A percentile compares a stretch with the other conserved stretches of the same genome.
Conservation (phyloP, 225 moss, liverwort and hornwort species). For the Physcomitrellopsis africana region DNA sequence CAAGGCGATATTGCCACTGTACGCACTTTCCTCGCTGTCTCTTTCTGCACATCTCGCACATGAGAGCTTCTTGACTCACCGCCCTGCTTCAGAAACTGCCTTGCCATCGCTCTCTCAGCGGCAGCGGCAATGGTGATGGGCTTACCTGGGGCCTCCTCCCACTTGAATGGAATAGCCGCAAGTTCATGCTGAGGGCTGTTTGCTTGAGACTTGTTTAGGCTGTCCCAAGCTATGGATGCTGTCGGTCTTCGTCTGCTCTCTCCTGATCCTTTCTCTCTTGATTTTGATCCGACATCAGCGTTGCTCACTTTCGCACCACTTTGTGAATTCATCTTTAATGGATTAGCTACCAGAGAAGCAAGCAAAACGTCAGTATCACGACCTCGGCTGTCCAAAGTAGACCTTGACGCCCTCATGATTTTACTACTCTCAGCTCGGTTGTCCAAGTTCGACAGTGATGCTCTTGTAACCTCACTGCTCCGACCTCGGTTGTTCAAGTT, state of each 20-base stretch:
- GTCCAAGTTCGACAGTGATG: conserved; percentile 4
- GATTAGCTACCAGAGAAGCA: conserved; percentile 14
- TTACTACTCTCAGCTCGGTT: conserved; percentile 29
- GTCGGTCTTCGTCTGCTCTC: conserved; percentile 59
- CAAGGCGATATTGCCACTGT: conserved; percentile 14
- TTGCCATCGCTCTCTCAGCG: conserved; percentile 46
- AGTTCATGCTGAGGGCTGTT: conserved; percentile 63
- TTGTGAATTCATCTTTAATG: conserved; percentile 20
- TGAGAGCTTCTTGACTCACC: conserved; percentile 18
- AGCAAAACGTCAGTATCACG: conserved; percentile 21
- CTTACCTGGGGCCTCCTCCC: conserved; percentile 94
- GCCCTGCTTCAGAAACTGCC: conserved; percentile 26
- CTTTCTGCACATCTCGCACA: conserved; percentile 21
- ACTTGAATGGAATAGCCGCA: conserved; percentile 84
- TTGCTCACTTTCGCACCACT: conserved; percentile 20
- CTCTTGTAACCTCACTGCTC: neutral
- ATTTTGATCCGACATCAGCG: conserved; percentile 4
- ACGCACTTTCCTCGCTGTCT: conserved; percentile 12
- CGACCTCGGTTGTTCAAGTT: neutral
- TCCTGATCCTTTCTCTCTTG: conserved; percentile 42
- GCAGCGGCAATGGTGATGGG: conserved; percentile 57
- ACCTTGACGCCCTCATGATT: conserved; percentile 20
- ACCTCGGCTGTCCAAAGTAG: conserved; percentile 28
- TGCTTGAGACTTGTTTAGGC: conserved; percentile 53
- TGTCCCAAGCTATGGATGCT: conserved; percentile 72